These are phyloP conservation scores for Umbilicaria muhlenbergii DNA, from an alignment of 495 filamentous ascomycete species.

Conservation along the genomic window DNA sequence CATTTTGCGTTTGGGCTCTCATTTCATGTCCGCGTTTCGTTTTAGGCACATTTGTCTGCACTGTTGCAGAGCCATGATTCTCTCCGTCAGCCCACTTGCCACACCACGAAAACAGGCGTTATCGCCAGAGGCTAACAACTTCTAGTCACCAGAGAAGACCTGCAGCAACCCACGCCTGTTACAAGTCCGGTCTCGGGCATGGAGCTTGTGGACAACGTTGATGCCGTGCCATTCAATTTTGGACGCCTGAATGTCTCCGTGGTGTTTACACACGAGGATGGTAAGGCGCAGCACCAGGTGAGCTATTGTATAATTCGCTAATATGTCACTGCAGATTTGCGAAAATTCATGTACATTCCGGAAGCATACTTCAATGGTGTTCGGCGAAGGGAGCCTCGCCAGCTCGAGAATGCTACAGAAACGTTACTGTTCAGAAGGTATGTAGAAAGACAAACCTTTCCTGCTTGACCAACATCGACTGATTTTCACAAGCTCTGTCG, in stretches of 20 bases:
- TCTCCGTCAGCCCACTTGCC: too few relatives aligned
- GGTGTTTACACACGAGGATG: slow-evolving; percentile 18
- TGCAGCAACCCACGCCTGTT: background rate
- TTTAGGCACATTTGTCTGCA: too few relatives aligned
- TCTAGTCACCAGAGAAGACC: slow-evolving; percentile 6
- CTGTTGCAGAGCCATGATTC: too few relatives aligned
- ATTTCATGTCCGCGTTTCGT: too few relatives aligned
- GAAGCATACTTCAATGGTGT: slow-evolving; percentile 25
- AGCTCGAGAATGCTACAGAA: slow-evolving; percentile 21
- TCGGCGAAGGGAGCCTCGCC: slow-evolving; percentile 21
- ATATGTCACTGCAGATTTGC: slow-evolving; percentile 9
- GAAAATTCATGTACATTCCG: slow-evolving; percentile 21
- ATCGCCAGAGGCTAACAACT: too few relatives aligned
- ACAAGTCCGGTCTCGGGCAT: too few relatives aligned
- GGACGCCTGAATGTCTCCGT: slow-evolving; percentile 17
- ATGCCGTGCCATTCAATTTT: slow-evolving; percentile 21
- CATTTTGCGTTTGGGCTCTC: too few relatives aligned
- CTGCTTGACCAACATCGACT: background rate
- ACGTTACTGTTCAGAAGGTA: slow-evolving; percentile 21
- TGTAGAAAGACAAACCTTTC: slow-evolving; percentile 15
- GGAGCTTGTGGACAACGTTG: slow-evolving; percentile 5
- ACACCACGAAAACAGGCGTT: too few relatives aligned
- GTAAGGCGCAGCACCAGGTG: too few relatives aligned
- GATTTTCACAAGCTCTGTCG: slow-evolving; percentile 21
- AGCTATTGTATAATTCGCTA: too few relatives aligned